These are phyloP conservation scores for Cytidiella melzeri DNA, from an alignment of 768 basidiomycete species.

Conservation along the genomic window DNA sequence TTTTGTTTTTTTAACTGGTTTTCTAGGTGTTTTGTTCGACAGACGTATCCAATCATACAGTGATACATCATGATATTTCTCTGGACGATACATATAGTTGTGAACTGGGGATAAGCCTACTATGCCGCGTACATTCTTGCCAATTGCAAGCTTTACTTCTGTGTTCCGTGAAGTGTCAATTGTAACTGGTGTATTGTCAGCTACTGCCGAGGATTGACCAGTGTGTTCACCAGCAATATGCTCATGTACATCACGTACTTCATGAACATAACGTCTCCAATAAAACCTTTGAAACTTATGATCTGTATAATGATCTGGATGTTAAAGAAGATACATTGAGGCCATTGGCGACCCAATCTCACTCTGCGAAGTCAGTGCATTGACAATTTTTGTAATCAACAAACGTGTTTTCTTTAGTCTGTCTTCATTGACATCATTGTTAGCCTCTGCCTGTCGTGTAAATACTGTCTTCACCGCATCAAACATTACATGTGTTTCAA, in stretches of 20 bases:
- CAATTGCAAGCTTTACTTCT: not conserved
- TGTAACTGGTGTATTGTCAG: not conserved
- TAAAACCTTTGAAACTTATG: conserved; percentile 7
- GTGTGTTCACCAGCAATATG: not conserved
- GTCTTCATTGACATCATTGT: not conserved
- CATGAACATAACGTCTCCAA: conserved; percentile 5
- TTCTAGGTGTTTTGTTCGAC: conserved; percentile 1
- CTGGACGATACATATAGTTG: conserved; percentile 15
- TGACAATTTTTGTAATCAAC: conserved; percentile 5
- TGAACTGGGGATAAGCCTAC: not conserved
- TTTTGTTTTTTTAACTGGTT: not conserved
- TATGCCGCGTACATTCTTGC: not conserved
- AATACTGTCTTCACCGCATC: conserved; percentile 24
- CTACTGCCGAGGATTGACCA: not conserved
- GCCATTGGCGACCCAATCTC: conserved; percentile 6
- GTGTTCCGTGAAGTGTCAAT: not conserved
- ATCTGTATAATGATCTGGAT: conserved; percentile 11
- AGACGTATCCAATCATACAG: conserved; percentile 20
- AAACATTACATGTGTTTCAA: conserved; percentile 35
- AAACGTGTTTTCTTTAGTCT: not conserved
- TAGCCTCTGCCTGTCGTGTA: conserved; percentile 19
- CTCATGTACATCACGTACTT: not conserved
- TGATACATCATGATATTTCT: conserved; percentile 8
- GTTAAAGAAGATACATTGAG: not conserved
- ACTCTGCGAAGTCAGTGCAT: conserved; percentile 1